These are phyloP conservation scores for Diplocarpon mali DNA, from an alignment of 2,329 filamentous ascomycete genomes.

Conservation along the genomic window DNA sequence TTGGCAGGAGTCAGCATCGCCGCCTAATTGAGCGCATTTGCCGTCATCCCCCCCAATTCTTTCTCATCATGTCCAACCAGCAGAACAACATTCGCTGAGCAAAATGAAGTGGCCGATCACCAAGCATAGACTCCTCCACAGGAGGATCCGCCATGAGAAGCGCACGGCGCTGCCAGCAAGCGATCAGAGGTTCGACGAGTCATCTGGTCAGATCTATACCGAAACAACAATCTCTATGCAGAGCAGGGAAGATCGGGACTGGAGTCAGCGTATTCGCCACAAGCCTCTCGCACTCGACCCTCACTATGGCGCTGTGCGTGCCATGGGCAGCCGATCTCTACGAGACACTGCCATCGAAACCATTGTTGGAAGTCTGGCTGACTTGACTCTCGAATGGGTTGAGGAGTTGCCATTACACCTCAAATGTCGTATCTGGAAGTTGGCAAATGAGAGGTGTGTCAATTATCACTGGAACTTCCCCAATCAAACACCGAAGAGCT, in stretches of 20 bases:
- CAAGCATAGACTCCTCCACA: background rate
- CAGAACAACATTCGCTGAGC: background rate
- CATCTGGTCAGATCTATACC: slow-evolving; percentile 23
- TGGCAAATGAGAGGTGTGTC: slow-evolving; percentile 16
- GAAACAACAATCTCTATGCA: slow-evolving; percentile 17
- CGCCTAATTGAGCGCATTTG: too few relatives aligned
- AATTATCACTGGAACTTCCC: background rate
- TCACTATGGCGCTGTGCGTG: background rate
- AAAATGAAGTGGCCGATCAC: slow-evolving; percentile 1
- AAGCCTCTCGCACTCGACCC: background rate
- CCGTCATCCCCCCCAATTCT: background rate
- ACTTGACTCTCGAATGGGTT: slow-evolving; percentile 16
- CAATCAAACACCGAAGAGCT: background rate
- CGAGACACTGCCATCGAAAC: slow-evolving; percentile 16
- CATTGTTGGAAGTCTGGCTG: slow-evolving; percentile 16
- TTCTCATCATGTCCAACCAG: background rate
- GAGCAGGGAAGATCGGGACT: slow-evolving; percentile 13
- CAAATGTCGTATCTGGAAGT: slow-evolving; percentile 17
- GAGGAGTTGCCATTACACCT: slow-evolving; percentile 13
- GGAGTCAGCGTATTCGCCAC: slow-evolving; percentile 7
- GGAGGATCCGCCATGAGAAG: background rate
- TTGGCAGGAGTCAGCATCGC: too few relatives aligned
- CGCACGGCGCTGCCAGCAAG: background rate
- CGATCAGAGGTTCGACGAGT: slow-evolving; percentile 17
- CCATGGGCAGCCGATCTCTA: slow-evolving; percentile 17